Percentiles rank a stretch among this genome's conserved stretches.
phyloP scores from a whole-genome alignment of 140 eudicot species.

The Senecio squalidus region DNA sequence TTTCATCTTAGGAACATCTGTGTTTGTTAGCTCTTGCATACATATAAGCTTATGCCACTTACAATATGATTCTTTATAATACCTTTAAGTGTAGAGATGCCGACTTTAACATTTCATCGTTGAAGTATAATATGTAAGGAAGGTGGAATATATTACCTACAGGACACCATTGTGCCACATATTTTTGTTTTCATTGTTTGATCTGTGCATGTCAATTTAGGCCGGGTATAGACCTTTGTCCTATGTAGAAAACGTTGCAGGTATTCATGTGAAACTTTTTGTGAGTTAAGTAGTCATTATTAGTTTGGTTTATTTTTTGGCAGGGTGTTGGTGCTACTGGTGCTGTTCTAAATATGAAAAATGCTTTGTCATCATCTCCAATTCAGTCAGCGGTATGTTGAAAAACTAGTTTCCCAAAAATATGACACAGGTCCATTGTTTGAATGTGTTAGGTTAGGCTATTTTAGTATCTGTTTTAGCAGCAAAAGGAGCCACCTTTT shows the following conservation, averaged over 20 bases:
- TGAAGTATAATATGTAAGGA: neutral
- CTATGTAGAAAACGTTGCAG: constrained; percentile 9
- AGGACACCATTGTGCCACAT: neutral
- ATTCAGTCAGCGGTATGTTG: constrained; percentile 72
- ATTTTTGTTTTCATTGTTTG: constrained; percentile 12
- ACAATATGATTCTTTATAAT: constrained; percentile 1
- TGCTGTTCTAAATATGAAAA: constrained; percentile 67
- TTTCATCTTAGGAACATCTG: constrained; percentile 4
- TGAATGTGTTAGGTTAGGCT: neutral
- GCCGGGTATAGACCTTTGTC: constrained; percentile 10
- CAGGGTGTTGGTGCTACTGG: constrained; percentile 78
- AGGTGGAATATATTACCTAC: neutral
- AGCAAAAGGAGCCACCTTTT: constrained; percentile 11
- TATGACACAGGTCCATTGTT: constrained; percentile 1
- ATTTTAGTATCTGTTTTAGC: neutral
- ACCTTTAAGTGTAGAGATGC: too few species aligned
- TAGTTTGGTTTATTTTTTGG: constrained; percentile 32
- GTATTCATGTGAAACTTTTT: neutral
- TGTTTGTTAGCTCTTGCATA: neutral
- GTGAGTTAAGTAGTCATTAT: constrained; percentile 17
- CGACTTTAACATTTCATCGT: neutral
- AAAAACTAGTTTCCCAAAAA: constrained; percentile 19
- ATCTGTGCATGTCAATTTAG: constrained; percentile 11
- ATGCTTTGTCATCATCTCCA: constrained; percentile 55
- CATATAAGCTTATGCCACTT: neutral